Evolutionary conservation across 306 rosid genomes (phyloP).

Genomic region (Myrica gale): DNA sequence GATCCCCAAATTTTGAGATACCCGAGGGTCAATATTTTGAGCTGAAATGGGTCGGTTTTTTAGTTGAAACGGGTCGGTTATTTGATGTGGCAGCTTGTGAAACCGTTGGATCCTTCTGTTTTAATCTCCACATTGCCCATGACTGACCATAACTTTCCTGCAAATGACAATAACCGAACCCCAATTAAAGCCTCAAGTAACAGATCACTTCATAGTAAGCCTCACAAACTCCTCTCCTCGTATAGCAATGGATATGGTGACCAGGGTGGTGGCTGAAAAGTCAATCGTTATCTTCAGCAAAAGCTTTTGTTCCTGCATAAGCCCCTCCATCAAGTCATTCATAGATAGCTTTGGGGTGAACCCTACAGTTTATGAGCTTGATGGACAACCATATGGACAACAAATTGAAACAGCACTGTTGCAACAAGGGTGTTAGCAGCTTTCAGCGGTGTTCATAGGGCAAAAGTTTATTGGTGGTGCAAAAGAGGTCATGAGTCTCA

Average conservation of each 20-base stretch:
- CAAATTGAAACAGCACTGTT: slow-evolving; percentile 48
- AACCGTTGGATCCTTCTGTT: too few species aligned
- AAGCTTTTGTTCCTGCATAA: slow-evolving; percentile 47
- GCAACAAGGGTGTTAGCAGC: slow-evolving; percentile 52
- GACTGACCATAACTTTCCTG: too few species aligned
- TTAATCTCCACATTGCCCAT: too few species aligned
- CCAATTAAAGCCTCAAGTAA: slow-evolving; percentile 5
- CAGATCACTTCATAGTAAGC: background rate
- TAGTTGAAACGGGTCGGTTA: too few species aligned
- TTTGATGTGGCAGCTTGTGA: too few species aligned
- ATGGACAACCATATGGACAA: slow-evolving; percentile 47
- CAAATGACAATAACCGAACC: too few species aligned
- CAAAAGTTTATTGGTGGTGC: slow-evolving; percentile 65
- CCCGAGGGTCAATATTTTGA: too few species aligned
- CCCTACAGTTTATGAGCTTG: slow-evolving; percentile 49
- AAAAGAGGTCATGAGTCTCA: slow-evolving; percentile 52
- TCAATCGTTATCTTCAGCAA: slow-evolving; percentile 77
- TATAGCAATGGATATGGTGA: slow-evolving; percentile 49
- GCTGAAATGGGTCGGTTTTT: too few species aligned
- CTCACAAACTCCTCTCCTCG: background rate
- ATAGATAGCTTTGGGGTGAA: slow-evolving; percentile 54
- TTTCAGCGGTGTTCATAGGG: slow-evolving; percentile 70
- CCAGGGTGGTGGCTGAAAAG: slow-evolving; percentile 51
- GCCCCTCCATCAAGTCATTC: slow-evolving; percentile 47
- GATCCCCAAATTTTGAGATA: too few species aligned